Evolutionary conservation across 768 basidiomycete genomes (phyloP), one percentile per base, ranked within the genome.

Genomic region (Bullera alba): DNA sequence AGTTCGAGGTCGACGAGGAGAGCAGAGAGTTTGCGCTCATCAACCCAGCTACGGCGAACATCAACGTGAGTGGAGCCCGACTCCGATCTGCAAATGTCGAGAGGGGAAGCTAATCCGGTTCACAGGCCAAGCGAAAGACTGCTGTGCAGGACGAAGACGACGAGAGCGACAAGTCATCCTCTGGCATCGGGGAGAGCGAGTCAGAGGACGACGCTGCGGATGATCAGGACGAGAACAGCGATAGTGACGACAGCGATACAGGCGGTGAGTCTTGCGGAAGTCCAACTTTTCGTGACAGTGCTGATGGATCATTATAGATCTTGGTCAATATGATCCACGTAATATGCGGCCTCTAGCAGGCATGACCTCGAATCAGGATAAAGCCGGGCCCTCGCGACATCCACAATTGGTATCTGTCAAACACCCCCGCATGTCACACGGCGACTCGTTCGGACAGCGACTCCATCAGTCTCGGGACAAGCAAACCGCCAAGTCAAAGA

Each of bases 131-230:
- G 56, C 72, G 73, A 43, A 87, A 80, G 77, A 92, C 87, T 1
- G 87, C 84, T 1, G 86, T 88, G 22, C 86, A 91, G 63, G 82
- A 87, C 29, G 88, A 92, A 58, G 87, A 87, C 26, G 91, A 91
- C 16, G 87, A 89, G 67, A 87, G 84, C 58, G 86, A 88, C 52
- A 81, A 65, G 10, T 57, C 53, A 26, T 73, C 72, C 5, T 70
- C 66, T 42, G 71, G 61, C 46, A 52, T 68, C 46, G 70, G 51
- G 2, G 67, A 62, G 22, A 61, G 65, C 10, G 63, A 56, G 26
- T 48, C 50, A 14, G 56, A 57, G 16, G 64, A 67, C 15, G 42
- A 43, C 12, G 42, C 6, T 6, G 12, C 21, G 45, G 52, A 56
- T 34, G 52, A 46, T 2, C 46, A 50, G n/a, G 55, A 54, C 1